Conservation (phyloP, 2,329 filamentous ascomycete species). For the Myriosclerotinia scirpicola region DNA sequence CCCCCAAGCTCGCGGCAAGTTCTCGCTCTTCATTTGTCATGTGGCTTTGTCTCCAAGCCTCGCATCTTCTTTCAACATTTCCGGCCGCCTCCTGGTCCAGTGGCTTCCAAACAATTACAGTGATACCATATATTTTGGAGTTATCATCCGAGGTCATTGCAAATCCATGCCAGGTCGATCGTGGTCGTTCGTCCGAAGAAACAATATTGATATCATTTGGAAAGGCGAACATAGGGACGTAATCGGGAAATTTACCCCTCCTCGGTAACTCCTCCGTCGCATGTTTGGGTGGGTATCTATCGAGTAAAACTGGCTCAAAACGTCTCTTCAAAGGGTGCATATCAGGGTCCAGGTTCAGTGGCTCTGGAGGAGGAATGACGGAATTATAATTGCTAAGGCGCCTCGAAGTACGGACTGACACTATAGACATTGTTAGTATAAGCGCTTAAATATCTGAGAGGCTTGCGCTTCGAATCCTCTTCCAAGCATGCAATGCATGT, state of each 20-base stretch:
- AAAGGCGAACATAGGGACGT: constrained; percentile 61
- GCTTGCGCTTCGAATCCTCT: constrained; percentile 21
- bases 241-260: constrained; percentile 88
- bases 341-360: constrained; percentile 81
- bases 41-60: constrained; percentile 79
- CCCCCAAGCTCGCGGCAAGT: constrained; percentile 85
- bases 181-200: constrained; percentile 55
- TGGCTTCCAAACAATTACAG: constrained; percentile 89
- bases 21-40: constrained; percentile 92
- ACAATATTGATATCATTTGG: constrained; percentile 26
- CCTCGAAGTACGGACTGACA: constrained; percentile 76
- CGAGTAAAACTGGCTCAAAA: constrained; percentile 94
- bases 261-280: constrained; percentile 77
- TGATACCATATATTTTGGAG: constrained; percentile 87
- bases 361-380: constrained; percentile 90
- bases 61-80: constrained; percentile 78
- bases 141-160: constrained; percentile 95
- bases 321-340: constrained; percentile 94
- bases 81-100: constrained; percentile 79
- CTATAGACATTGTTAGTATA: constrained; percentile 43
- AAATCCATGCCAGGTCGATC: constrained; percentile 98
- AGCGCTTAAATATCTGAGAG: not conserved
- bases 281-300: constrained; percentile 85
- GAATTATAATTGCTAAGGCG: constrained; percentile 97
- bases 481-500: constrained; percentile 13